Evolutionary conservation across 331 rosid genomes (phyloP), one percentile per base, ranked within the genome.

Genomic region (Rhamnella rubrinervis): DNA sequence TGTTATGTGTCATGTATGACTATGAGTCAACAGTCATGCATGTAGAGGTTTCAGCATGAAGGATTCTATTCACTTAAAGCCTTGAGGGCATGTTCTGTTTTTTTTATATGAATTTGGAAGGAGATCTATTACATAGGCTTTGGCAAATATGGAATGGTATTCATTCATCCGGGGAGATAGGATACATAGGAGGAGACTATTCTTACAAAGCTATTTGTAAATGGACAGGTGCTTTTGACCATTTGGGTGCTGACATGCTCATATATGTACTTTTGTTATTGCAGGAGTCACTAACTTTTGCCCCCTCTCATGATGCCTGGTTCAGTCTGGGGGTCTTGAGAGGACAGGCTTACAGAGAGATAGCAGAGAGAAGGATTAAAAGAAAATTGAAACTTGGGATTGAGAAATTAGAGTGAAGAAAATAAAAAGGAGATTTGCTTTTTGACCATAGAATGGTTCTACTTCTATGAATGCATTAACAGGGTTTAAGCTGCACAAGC

Each of bases 131-230:
- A 37, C 31, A 35, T 67, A 78, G 78, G 71, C 44, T 50, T 38
- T 12, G 71, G 18, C 63, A 66, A 73, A 79, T 37, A 25, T 65
- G 65, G 83, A 68, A 82, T 61, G 7, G 52, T 61, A 70, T 17
- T 69, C 77, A 55, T 72, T 72, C 63, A 59, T 31, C 55, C 63
- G 12, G 37, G 37, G 21, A 28, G n/a, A 38, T 65, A 70, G 71
- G 15, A 12, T 37, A 23, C n/a, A 26, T 56, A 71, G 70, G 70
- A 59, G 68, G 65, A 81, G 65, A 77, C 74, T 66, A 62, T 17
- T 62, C 53, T 40, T 67, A 17, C 55, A 61, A 71, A 55, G 71
- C 77, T 31, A 3, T 46, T 59, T 21, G 38, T 7, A 52, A 66
- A 19, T 14, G 55, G 49, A 25, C 63, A 49, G 40, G 38, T 74